Base-by-base conservation (phyloP, 768 basidiomycete species). In the Leccinellum rugosiceps region DNA sequence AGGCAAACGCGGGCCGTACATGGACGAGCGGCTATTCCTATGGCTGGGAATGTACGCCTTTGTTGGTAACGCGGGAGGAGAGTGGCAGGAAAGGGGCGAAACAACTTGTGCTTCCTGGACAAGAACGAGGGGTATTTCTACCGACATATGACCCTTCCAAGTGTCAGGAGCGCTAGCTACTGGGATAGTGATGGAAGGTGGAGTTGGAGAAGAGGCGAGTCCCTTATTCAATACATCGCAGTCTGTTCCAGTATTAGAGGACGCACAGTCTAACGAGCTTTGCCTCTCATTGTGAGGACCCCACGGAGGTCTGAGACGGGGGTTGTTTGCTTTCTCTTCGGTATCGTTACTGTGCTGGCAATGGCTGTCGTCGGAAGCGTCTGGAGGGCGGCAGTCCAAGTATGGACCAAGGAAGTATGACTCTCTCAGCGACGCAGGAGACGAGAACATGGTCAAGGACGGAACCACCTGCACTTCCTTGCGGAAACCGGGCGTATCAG, bases 331-430 rank as follows among this genome's bases (percentile, higher is more conserved):
- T 8, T 54, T 46, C 0, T 35, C 53, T 1, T 56, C 50, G n/a
- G 52, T 52, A 11, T 52, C 49, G 10, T 21, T 46, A 25, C 0
- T 9, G 41, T 46, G 34, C 19, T 47, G 56, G 35, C 47, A 50
- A 3, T 61, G 53, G 53, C 28, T 51, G 21, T 59, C 50, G 19
- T 65, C 56, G 21, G 51, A 56, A 6, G 59, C 26, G 5, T 43
- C 1, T 2, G 34, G 52, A 35, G 62, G 56, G 7, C 4, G 34
- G 9, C 25, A 50, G 15, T 68, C 55, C 32, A 66, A 3, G 10
- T 9, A 7, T 17, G 57, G 53, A 28, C 63, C 58, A 2, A 34
- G 34, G 34, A 6, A 34, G 34, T 34, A 15, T 34, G 14, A 14
- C 34, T 34, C 34, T 15, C 44, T 41, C 38, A 8, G 9, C 17